phyloP scores from a whole-genome alignment of 1,139 yeast genomes.

The Kodamaea fungicola region DNA sequence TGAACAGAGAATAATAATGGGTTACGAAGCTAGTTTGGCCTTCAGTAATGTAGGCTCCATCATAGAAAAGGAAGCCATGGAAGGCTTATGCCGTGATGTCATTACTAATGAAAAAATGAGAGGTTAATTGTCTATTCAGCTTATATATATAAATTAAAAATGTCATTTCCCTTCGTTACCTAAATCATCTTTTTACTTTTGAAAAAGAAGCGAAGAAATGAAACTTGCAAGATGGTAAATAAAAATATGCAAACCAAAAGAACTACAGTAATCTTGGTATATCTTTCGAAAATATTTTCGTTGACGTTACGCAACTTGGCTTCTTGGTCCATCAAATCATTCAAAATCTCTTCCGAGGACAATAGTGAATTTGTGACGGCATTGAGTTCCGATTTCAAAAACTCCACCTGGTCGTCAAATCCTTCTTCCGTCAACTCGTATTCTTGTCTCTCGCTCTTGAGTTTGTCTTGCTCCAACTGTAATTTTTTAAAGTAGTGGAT shows the following conservation, averaged over 20 bases:
- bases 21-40: conserved; percentile 87
- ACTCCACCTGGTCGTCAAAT: conserved; percentile 29
- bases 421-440: conserved; percentile 26
- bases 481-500: conserved; percentile 32
- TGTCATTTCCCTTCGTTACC: neutral
- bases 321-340: conserved; percentile 33
- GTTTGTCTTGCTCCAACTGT: conserved; percentile 11
- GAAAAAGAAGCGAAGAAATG: conserved; percentile 29
- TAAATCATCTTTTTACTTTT: conserved; percentile 23
- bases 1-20: conserved; percentile 72
- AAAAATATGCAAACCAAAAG: conserved; percentile 25
- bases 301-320: conserved; percentile 35
- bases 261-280: conserved; percentile 26
- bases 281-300: conserved; percentile 35
- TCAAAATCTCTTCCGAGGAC: conserved; percentile 25
- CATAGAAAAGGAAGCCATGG: conserved; percentile 73
- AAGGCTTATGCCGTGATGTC: conserved; percentile 68
- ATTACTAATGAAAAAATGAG: conserved; percentile 73
- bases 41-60: conserved; percentile 71
- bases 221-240: conserved; percentile 29
- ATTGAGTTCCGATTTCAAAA: conserved; percentile 29
- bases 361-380: conserved; percentile 28
- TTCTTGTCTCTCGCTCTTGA: conserved; percentile 2
- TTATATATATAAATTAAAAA: no score
- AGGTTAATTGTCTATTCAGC: conserved; percentile 32